Evolutionary conservation across 2,329 filamentous ascomycete species (phyloP).

Genomic region (Fusarium neocosmosporiellum): DNA sequence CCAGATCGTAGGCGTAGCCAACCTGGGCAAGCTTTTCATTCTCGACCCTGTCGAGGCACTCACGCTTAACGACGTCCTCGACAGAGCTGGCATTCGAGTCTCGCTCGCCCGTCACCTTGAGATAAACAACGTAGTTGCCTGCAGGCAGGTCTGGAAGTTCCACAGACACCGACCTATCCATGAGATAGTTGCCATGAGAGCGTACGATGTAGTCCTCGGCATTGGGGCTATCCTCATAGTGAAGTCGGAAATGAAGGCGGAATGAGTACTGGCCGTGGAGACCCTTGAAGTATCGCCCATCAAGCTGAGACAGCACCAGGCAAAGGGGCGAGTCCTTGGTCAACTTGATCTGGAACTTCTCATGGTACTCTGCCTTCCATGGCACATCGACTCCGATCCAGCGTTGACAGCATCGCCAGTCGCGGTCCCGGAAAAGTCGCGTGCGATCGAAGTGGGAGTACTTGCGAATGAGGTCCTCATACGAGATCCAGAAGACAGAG

Average conservation of each 20-base stretch:
- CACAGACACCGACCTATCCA: constrained; percentile 68
- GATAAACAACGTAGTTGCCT: constrained; percentile 67
- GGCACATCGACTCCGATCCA: constrained; percentile 73
- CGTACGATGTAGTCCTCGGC: constrained; percentile 70
- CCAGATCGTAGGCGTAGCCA: constrained; percentile 68
- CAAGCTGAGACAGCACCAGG: constrained; percentile 70
- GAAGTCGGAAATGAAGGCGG: constrained; percentile 62
- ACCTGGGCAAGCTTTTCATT: constrained; percentile 70
- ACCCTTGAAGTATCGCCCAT: constrained; percentile 71
- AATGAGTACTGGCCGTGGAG: constrained; percentile 69
- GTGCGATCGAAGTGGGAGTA: constrained; percentile 72
- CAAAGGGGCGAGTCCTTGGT: constrained; percentile 68
- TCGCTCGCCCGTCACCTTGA: constrained; percentile 65
- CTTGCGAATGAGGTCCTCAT: constrained; percentile 71
- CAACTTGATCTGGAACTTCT: constrained; percentile 69
- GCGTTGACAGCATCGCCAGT: constrained; percentile 68
- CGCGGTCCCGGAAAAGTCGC: constrained; percentile 66
- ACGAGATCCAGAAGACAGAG: constrained; percentile 73
- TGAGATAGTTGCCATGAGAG: constrained; percentile 68
- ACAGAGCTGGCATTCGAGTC: constrained; percentile 56
- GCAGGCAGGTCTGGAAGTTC: constrained; percentile 66
- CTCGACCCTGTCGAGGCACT: constrained; percentile 58
- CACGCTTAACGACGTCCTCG: constrained; percentile 67
- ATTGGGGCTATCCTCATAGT: constrained; percentile 58
- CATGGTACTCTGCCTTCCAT: constrained; percentile 71